Conservation (phyloP, 2,329 filamentous ascomycete species). For the Colletotrichum zoysiae region DNA sequence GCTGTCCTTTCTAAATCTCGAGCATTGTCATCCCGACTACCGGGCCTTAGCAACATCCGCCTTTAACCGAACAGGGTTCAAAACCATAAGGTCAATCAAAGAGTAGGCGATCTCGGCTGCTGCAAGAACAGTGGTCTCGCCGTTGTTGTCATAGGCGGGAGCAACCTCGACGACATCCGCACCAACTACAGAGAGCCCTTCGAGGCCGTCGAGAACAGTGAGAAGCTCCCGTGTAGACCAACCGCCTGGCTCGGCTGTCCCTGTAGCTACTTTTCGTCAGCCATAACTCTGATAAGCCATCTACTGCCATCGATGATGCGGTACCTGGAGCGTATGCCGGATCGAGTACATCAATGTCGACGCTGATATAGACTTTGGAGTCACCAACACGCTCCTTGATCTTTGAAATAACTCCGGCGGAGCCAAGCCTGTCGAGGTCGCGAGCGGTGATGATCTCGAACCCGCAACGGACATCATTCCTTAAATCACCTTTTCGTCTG, state of each 20-base stretch:
- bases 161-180: conserved; percentile 86
- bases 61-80: conserved; percentile 49
- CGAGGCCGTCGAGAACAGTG: conserved; percentile 77
- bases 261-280: conserved; percentile 64
- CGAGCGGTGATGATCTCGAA: conserved; percentile 69
- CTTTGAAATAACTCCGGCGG: conserved; percentile 70
- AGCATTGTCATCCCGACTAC: background rate
- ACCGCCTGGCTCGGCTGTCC: conserved; percentile 83
- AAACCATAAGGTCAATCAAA: conserved; percentile 74
- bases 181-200: conserved; percentile 78
- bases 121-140: conserved; percentile 79
- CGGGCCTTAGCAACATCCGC: background rate
- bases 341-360: conserved; percentile 87
- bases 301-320: conserved; percentile 19
- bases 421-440: conserved; percentile 79
- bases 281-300: background rate
- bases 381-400: conserved; percentile 70
- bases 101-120: conserved; percentile 81
- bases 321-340: conserved; percentile 73
- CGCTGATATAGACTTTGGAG: conserved; percentile 74
- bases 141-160: conserved; percentile 80
- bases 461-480: conserved; percentile 69
- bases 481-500: conserved; percentile 62
- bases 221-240: conserved; percentile 86
- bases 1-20: background rate